A percentile compares a stretch with the other conserved stretches of the same genome.
These are phyloP conservation scores for Triadica sebifera DNA, from an alignment of 345 rosid species.

Conservation along the genomic window DNA sequence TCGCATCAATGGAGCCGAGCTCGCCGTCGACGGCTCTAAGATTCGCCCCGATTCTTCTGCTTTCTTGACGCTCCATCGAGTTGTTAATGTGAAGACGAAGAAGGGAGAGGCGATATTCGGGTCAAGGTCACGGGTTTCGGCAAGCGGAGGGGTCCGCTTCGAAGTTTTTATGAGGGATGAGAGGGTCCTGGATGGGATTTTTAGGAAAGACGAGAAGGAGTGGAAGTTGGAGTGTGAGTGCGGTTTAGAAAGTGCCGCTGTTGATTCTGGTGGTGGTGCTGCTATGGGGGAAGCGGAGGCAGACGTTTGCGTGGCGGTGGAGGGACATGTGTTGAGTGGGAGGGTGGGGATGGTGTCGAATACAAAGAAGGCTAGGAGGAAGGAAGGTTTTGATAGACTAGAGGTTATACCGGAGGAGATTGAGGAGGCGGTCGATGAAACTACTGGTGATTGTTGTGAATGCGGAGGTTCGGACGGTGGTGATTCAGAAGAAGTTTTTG, in stretches of 20 bases:
- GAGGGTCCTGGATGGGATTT: constrained; percentile 57
- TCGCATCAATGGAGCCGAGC: constrained; percentile 48
- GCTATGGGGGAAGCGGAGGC: constrained; percentile 21
- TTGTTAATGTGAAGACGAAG: constrained; percentile 29
- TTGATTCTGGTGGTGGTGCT: too few species aligned
- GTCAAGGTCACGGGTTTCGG: constrained; percentile 56
- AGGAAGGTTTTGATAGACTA: constrained; percentile 33
- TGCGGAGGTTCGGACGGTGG: constrained; percentile 20
- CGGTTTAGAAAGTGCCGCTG: constrained; percentile 41
- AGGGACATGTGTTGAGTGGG: constrained; percentile 50
- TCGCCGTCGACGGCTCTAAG: constrained; percentile 54
- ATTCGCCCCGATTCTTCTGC: constrained; percentile 60
- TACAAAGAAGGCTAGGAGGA: constrained; percentile 27
- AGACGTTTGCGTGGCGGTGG: constrained; percentile 59
- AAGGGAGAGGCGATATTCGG: constrained; percentile 50
- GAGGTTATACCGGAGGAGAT: constrained; percentile 82
- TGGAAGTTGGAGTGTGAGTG: constrained; percentile 66
- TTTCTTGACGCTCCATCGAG: constrained; percentile 60
- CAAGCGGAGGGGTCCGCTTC: constrained; percentile 59
- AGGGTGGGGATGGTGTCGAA: constrained; percentile 41
- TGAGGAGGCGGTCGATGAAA: constrained; percentile 33
- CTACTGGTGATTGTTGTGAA: neutral
- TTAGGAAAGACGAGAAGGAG: constrained; percentile 43
- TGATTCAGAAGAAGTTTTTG: constrained; percentile 9
- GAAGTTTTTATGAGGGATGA: constrained; percentile 64